phyloP scores from a whole-genome alignment of 2,329 filamentous ascomycete species.

The Aspergillus fijiensis region DNA sequence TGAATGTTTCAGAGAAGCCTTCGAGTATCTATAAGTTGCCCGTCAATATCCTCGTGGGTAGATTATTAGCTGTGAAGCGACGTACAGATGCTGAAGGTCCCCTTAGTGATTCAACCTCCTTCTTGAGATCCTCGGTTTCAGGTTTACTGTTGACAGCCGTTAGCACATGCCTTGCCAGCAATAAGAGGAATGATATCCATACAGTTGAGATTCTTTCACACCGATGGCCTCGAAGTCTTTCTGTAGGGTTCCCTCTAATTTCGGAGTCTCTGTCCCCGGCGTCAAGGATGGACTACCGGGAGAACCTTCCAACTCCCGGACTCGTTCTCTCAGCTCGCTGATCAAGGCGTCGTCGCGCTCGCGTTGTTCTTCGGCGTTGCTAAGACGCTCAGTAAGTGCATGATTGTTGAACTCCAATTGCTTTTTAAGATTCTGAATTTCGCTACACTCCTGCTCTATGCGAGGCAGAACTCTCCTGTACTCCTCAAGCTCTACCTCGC shows the following conservation, averaged over 20 bases:
- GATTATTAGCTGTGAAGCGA: background rate
- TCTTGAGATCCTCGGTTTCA: constrained; percentile 42
- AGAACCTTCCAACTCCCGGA: constrained; percentile 43
- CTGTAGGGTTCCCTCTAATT: constrained; percentile 40
- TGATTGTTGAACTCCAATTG: constrained; percentile 51
- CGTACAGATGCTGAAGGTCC: constrained; percentile 14
- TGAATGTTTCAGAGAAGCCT: constrained; percentile 36
- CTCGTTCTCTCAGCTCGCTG: constrained; percentile 44
- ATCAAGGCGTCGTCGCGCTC: constrained; percentile 44
- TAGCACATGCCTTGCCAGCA: constrained; percentile 15
- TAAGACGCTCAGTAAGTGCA: constrained; percentile 45
- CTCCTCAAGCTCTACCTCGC: constrained; percentile 44
- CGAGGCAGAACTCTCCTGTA: constrained; percentile 47
- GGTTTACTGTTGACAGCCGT: constrained; percentile 34
- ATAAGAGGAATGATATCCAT: constrained; percentile 16
- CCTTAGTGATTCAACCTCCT: constrained; percentile 37
- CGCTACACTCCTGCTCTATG: constrained; percentile 50
- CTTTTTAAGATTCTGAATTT: constrained; percentile 50
- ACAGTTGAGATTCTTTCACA: constrained; percentile 42
- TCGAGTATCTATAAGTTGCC: constrained; percentile 24
- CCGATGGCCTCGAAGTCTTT: constrained; percentile 45
- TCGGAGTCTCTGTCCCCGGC: constrained; percentile 41
- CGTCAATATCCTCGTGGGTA: background rate
- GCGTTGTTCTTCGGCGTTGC: constrained; percentile 45
- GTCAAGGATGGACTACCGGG: constrained; percentile 40